A percentile compares a stretch with the other conserved stretches of the same genome.
These are phyloP conservation scores for Eucalyptus grandis DNA, from an alignment of 345 rosid species.

Conservation along the genomic window DNA sequence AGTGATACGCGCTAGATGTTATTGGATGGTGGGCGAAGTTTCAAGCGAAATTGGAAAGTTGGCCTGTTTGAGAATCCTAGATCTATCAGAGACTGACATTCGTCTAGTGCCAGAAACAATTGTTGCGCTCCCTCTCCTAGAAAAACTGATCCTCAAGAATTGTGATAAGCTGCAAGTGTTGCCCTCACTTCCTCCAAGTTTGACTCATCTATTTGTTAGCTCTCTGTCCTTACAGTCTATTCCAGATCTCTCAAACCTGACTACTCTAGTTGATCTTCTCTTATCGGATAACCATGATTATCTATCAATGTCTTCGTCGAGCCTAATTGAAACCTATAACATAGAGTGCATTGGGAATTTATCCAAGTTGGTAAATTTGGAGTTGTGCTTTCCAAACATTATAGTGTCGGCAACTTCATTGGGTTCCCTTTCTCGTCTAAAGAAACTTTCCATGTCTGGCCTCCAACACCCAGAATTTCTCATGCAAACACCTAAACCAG, in stretches of 20 bases:
- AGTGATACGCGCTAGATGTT: background rate
- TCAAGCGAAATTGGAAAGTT: background rate
- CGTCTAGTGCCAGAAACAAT: background rate
- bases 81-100: background rate
- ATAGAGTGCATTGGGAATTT: background rate
- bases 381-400: background rate
- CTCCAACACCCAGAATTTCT: background rate
- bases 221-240: background rate
- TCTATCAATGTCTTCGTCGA: background rate
- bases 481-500: background rate
- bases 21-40: background rate
- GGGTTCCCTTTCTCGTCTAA: background rate
- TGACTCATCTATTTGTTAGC: background rate
- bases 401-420: background rate
- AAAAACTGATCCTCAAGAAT: background rate
- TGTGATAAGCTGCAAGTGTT: background rate
- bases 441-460: background rate
- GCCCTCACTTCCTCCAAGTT: background rate
- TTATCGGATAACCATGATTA: background rate
- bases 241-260: background rate
- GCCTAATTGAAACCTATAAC: background rate
- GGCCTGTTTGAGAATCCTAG: background rate
- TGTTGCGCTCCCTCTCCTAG: background rate
- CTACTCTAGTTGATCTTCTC: background rate
- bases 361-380: background rate